Evolutionary conservation across 2,329 filamentous ascomycete genomes (phyloP).

Genomic region (Phoma herbarum): DNA sequence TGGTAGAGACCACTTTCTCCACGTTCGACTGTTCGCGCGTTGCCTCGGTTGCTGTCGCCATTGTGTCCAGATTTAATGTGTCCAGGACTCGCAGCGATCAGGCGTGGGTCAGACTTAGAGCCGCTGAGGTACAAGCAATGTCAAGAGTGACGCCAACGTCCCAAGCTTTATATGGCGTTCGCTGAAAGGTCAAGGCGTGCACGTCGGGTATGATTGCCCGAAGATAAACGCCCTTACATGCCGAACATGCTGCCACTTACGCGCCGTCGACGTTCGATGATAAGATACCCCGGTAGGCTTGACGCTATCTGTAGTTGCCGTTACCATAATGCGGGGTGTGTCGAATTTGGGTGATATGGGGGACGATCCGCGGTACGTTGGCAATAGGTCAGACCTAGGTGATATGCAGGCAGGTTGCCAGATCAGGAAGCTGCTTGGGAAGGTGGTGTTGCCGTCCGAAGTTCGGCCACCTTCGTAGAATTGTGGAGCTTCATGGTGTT

Average conservation of each 20-base stretch:
- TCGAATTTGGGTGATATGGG: slow-evolving; percentile 10
- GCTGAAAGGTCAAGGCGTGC: background rate
- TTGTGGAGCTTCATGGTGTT: slow-evolving; percentile 11
- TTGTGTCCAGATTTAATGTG: background rate
- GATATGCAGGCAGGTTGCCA: slow-evolving; percentile 27
- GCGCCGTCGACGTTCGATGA: slow-evolving; percentile 29
- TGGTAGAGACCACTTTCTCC: slow-evolving; percentile 31
- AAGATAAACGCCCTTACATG: slow-evolving; percentile 19
- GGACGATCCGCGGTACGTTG: slow-evolving; percentile 20
- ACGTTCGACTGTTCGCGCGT: slow-evolving; percentile 7
- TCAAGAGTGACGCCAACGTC: slow-evolving; percentile 9
- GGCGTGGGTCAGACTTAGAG: background rate
- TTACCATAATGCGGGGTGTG: slow-evolving; percentile 26
- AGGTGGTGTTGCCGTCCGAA: slow-evolving; percentile 9
- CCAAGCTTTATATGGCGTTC: slow-evolving; percentile 13
- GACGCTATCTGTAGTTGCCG: slow-evolving; percentile 20
- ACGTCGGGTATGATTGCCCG: slow-evolving; percentile 4
- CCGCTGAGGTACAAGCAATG: slow-evolving; percentile 9
- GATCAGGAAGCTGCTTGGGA: slow-evolving; percentile 33
- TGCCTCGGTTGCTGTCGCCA: slow-evolving; percentile 21
- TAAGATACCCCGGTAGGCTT: slow-evolving; percentile 26
- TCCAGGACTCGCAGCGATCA: background rate
- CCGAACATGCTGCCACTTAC: slow-evolving; percentile 8
- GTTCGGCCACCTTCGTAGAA: slow-evolving; percentile 4
- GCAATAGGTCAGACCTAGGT: slow-evolving; percentile 27